Evolutionary conservation across 2,329 filamentous ascomycete genomes (phyloP), one percentile per base, ranked within the genome.

Genomic region (Aureobasidium uvarum): DNA sequence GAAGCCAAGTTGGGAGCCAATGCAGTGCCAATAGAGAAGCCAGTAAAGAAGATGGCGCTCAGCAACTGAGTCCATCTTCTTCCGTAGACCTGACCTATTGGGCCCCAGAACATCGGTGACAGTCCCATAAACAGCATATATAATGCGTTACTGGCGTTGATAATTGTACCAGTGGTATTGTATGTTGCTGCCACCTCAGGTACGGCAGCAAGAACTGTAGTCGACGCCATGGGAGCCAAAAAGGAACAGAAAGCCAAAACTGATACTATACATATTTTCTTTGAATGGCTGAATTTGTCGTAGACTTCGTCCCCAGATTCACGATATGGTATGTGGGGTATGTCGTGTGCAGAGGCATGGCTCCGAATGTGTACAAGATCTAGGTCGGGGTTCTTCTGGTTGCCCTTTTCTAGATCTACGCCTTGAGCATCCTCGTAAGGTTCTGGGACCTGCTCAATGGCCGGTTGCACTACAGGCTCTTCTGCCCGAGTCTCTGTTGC

Each of bases 191-290:
- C 89, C 5, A 94, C 86, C 74, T 94, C 90, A 1, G 90, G 89
- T 1, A 89, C 85, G 2, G 89, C 90, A 1, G 89, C 83, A 14
- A 94, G 77, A 10, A 93, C 85, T 1, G 88, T 87, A 0, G 90
- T 93, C 45, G 86, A 90, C 2, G 86, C 89, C 28, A 91, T 84
- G 0, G 91, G 91, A 0, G 90, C 87, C 51, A 94, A 79, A 68
- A 94, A 91, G 31, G 88, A 86, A 76, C 89, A 92, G 72, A 88
- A 90, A 0, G 89, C 88, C 62, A 93, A 77, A 6, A 92, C 82
- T 11, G 80, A 79, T 18, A 92, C 87, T 62, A 94, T 89, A 67
- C 86, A 72, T 2, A 81, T 73, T 75, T 94, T 95, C 46, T 87
- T 84, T 18, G 78, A 77, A 3, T 77, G 76, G 0, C 87, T 83